phyloP scores from a whole-genome alignment of 805 yeast genomes.

The Spathaspora girioi region DNA sequence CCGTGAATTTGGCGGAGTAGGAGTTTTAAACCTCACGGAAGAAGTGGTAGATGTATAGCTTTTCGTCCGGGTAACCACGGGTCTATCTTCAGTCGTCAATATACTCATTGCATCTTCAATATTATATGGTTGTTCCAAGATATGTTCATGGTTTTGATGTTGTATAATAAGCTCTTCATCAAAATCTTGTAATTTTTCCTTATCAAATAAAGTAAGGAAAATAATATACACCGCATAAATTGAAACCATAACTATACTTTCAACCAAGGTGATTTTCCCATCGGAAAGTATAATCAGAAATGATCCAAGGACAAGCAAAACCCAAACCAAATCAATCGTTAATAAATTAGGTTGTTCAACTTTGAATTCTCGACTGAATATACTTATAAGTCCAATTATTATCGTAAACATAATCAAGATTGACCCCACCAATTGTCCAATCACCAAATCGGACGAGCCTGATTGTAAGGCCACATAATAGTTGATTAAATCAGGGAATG shows the following conservation, averaged over 20 bases:
- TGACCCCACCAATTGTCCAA: conserved; percentile 38
- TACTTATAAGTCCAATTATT: conserved; percentile 30
- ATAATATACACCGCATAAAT: conserved; percentile 21
- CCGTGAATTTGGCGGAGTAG: background rate
- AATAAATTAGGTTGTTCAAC: conserved; percentile 16
- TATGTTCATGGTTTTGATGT: conserved; percentile 1
- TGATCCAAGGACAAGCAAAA: conserved; percentile 20
- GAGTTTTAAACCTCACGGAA: background rate
- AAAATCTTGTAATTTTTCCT: conserved; percentile 10
- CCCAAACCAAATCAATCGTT: conserved; percentile 26
- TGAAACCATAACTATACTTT: conserved; percentile 23
- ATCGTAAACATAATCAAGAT: conserved; percentile 29
- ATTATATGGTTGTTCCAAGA: conserved; percentile 13
- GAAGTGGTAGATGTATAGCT: background rate
- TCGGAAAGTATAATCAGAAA: conserved; percentile 29
- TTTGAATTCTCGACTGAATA: conserved; percentile 18
- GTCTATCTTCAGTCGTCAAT: conserved; percentile 14
- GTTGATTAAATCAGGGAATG: conserved; percentile 35
- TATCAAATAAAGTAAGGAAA: conserved; percentile 17
- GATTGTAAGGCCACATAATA: conserved; percentile 27
- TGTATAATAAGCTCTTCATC: conserved; percentile 8
- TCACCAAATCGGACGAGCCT: conserved; percentile 27
- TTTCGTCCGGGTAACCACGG: background rate
- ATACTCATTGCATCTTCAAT: conserved; percentile 21
- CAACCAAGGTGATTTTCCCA: conserved; percentile 28